phyloP scores from a whole-genome alignment of 805 yeast species.

The Sungouiozyma ichnusensis region DNA sequence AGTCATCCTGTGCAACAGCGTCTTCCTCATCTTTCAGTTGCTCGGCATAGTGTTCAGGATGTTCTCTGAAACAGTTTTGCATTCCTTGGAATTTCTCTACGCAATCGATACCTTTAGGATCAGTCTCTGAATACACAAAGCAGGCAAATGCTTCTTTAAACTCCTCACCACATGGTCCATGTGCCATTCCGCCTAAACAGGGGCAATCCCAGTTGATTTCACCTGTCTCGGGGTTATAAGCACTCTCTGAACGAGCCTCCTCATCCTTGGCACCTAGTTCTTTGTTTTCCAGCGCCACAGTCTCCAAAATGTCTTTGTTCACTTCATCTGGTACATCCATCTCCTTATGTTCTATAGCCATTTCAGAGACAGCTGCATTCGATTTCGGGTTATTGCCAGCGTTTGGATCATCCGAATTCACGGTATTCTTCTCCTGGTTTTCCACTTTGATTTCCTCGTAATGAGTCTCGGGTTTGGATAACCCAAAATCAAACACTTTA shows the following conservation, averaged over 20 bases:
- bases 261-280: conserved; percentile 78
- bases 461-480: not conserved
- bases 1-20: conserved; percentile 3
- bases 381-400: not conserved
- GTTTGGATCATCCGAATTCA: not conserved
- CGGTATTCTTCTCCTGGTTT: not conserved
- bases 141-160: conserved; percentile 92
- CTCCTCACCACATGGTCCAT: conserved; percentile 98
- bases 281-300: conserved; percentile 89
- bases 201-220: conserved; percentile 99
- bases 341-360: not conserved
- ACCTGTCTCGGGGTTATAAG: conserved; percentile 94
- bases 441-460: not conserved
- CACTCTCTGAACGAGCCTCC: conserved; percentile 45
- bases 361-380: not conserved
- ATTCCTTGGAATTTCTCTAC: conserved; percentile 80
- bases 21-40: conserved; percentile 33
- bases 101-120: conserved; percentile 96
- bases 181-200: conserved; percentile 97
- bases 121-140: conserved; percentile 86
- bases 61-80: conserved; percentile 88
- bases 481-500: not conserved
- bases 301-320: not conserved
- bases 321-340: not conserved
- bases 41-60: conserved; percentile 92